These are phyloP conservation scores for Scedosporium boydii DNA, from an alignment of 2,329 filamentous ascomycete species.

Conservation along the genomic window DNA sequence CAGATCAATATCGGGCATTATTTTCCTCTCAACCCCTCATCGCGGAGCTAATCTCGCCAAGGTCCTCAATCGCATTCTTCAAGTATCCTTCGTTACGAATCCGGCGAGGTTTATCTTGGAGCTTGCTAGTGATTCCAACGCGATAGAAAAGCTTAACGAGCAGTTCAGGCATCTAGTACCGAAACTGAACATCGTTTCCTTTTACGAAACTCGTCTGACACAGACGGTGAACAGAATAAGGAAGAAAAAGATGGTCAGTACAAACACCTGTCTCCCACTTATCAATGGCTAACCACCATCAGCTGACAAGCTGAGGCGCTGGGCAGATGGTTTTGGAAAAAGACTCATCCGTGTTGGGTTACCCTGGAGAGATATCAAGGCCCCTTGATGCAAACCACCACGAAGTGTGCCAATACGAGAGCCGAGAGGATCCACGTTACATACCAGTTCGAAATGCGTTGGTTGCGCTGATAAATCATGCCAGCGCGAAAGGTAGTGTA, in stretches of 20 bases:
- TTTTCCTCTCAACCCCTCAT: conserved; percentile 26
- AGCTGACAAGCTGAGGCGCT: conserved; percentile 15
- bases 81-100: conserved; percentile 8
- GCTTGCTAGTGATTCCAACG: conserved; percentile 13
- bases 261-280: too few species aligned
- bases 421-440: conserved; percentile 17
- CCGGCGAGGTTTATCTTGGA: conserved; percentile 16
- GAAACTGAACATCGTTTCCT: conserved; percentile 20
- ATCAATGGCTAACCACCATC: conserved; percentile 22
- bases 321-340: conserved; percentile 2
- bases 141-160: conserved; percentile 20
- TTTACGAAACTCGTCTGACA: conserved; percentile 29
- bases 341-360: conserved; percentile 1
- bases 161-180: conserved; percentile 17
- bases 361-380: not conserved
- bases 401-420: conserved; percentile 21
- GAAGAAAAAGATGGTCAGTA: too few species aligned
- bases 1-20: conserved; percentile 16
- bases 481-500: too few species aligned
- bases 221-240: too few species aligned
- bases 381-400: conserved; percentile 19
- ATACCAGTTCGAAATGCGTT: conserved; percentile 10
- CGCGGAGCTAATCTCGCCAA: conserved; percentile 19
- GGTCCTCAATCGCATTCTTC: conserved; percentile 18
- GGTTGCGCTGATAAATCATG: too few species aligned